Evolutionary conservation across 2,329 filamentous ascomycete genomes (phyloP).

Genomic region (Chaetomium strumarium): DNA sequence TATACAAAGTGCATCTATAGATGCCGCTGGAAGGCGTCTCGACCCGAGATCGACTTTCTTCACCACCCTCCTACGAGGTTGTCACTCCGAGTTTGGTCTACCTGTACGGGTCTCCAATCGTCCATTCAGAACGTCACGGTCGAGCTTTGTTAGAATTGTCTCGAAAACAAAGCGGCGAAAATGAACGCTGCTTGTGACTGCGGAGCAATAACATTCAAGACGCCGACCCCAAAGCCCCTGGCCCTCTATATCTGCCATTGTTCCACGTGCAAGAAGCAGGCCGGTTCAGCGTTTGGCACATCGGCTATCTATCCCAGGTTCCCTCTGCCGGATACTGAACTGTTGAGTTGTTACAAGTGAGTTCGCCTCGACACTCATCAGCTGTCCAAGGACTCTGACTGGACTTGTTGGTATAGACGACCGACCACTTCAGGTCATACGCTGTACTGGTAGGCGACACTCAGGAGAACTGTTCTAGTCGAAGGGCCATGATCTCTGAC

Average conservation of each 20-base stretch:
- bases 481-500: neutral
- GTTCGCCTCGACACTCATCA: conserved; percentile 18
- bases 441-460: conserved; percentile 47
- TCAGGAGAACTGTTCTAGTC: neutral
- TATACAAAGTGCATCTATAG: neutral
- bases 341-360: conserved; percentile 51
- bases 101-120: neutral
- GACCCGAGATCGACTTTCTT: conserved; percentile 1
- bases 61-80: neutral
- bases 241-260: conserved; percentile 70
- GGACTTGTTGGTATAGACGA: conserved; percentile 37
- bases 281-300: conserved; percentile 60
- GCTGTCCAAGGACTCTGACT: neutral
- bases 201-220: conserved; percentile 56
- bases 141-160: neutral
- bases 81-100: neutral
- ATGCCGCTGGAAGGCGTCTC: conserved; percentile 13
- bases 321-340: conserved; percentile 42
- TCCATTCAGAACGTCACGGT: neutral
- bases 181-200: conserved; percentile 63
- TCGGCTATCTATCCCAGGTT: conserved; percentile 68
- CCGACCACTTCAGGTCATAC: conserved; percentile 50
- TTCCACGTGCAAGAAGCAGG: conserved; percentile 58
- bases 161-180: neutral
- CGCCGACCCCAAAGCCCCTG: conserved; percentile 52